A percentile compares a stretch with the other conserved stretches of the same genome.
Conservation (phyloP, 164 flowering plant genomes). For the Brasenia schreberi region DNA sequence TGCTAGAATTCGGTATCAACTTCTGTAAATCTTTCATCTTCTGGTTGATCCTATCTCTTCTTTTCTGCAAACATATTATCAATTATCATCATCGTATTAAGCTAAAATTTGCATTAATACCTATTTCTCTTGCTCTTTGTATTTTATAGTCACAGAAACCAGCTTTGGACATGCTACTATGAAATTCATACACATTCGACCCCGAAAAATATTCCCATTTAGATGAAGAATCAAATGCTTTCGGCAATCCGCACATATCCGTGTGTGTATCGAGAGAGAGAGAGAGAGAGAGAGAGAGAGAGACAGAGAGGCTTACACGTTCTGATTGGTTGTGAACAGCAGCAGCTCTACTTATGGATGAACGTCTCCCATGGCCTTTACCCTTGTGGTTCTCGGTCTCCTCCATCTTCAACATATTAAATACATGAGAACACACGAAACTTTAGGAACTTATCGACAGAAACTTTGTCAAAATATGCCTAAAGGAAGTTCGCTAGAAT, state of each 20-base stretch:
- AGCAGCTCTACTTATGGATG: slow-evolving; percentile 69
- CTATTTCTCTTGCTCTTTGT: no score
- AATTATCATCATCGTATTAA: neutral
- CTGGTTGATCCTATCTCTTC: slow-evolving; percentile 87
- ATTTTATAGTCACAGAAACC: neutral
- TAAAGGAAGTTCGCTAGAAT: neutral
- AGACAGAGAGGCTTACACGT: slow-evolving; percentile 30
- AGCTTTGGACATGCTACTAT: neutral
- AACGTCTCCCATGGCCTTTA: slow-evolving; percentile 28
- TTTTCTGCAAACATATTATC: slow-evolving; percentile 34
- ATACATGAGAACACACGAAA: neutral
- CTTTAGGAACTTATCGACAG: neutral
- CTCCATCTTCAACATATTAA: slow-evolving; percentile 17
- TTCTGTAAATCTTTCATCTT: slow-evolving; percentile 85
- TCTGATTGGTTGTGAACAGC: slow-evolving; percentile 85
- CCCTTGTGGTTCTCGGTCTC: slow-evolving; percentile 18
- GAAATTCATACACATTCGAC: neutral
- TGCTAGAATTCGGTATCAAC: slow-evolving; percentile 80
- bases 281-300: no score
- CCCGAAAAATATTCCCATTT: neutral
- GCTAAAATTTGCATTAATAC: neutral
- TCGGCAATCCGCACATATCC: no score
- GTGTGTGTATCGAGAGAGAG: no score
- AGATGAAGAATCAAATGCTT: neutral
- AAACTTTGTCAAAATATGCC: neutral